A percentile compares a stretch with the other conserved stretches of the same genome.
Evolutionary conservation across 2,329 filamentous ascomycete genomes (phyloP).

Genomic region (Periglandula ipomoeae): DNA sequence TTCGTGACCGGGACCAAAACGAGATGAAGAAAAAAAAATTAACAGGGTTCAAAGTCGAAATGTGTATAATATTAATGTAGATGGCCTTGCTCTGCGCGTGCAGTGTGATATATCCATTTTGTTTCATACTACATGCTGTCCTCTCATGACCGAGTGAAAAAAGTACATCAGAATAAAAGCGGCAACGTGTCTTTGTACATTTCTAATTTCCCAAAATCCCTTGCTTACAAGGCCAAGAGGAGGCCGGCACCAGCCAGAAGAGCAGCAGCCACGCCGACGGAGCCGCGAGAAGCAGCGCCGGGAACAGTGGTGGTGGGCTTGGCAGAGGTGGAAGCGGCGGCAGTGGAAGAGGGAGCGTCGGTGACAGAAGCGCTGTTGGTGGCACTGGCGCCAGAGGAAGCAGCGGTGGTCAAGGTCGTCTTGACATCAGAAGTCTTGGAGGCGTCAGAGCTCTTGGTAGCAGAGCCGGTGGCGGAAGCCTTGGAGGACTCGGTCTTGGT

Average conservation of each 20-base stretch:
- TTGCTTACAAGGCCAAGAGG: constrained; percentile 22
- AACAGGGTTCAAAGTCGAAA: constrained; percentile 15
- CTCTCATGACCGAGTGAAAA: constrained; percentile 13
- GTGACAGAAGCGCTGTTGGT: not conserved
- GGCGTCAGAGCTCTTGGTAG: not conserved
- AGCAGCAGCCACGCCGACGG: constrained; percentile 16
- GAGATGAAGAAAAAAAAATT: constrained; percentile 1
- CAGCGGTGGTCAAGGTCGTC: constrained; percentile 14
- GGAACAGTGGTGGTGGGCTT: constrained; percentile 11
- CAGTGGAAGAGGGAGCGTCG: not conserved
- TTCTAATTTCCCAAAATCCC: constrained; percentile 4
- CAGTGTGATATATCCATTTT: constrained; percentile 5
- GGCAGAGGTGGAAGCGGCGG: not conserved
- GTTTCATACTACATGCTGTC: constrained; percentile 16
- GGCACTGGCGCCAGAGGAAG: constrained; percentile 9
- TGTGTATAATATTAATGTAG: constrained; percentile 21
- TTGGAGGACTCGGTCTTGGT: constrained; percentile 36
- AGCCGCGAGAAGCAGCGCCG: constrained; percentile 18
- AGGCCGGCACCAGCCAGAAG: constrained; percentile 19
- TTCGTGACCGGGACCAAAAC: too few relatives aligned
- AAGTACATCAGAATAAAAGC: constrained; percentile 17
- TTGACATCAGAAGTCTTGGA: constrained; percentile 10
- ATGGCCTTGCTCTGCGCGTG: constrained; percentile 18
- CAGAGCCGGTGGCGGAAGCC: constrained; percentile 16
- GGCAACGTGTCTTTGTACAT: not conserved